A percentile compares a stretch with the other conserved stretches of the same genome.
Evolutionary conservation across 805 yeast genomes (phyloP).

Genomic region (Teunomyces aglyptinius): DNA sequence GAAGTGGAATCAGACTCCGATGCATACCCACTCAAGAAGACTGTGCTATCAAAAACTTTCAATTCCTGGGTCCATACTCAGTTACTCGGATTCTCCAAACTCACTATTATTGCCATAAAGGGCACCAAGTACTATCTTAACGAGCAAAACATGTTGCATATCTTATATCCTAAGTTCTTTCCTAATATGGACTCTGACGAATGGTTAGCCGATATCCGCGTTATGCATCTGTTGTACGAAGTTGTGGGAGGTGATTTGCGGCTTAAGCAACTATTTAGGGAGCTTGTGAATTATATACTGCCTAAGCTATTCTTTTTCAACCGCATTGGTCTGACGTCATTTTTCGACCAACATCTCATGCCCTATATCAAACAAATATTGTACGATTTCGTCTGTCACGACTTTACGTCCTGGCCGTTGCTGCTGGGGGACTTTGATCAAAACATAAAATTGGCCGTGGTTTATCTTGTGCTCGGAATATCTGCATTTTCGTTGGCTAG

Average conservation of each 20-base stretch:
- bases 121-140: slow-evolving; percentile 35
- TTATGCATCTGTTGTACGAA: slow-evolving; percentile 16
- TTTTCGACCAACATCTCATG: slow-evolving; percentile 28
- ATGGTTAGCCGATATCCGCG: slow-evolving; percentile 30
- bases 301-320: slow-evolving; percentile 24
- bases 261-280: slow-evolving; percentile 20
- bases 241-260: slow-evolving; percentile 9
- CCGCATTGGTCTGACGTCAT: slow-evolving; percentile 21
- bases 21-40: not conserved
- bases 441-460: slow-evolving; percentile 22
- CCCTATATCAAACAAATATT: slow-evolving; percentile 30
- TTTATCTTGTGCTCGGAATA: slow-evolving; percentile 24
- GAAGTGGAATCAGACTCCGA: not conserved
- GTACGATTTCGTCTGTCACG: slow-evolving; percentile 28
- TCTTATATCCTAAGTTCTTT: slow-evolving; percentile 43
- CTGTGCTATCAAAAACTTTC: slow-evolving; percentile 20
- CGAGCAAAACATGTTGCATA: slow-evolving; percentile 44
- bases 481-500: slow-evolving; percentile 17
- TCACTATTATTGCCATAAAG: slow-evolving; percentile 41
- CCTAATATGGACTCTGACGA: slow-evolving; percentile 43
- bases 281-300: slow-evolving; percentile 16
- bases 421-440: slow-evolving; percentile 5
- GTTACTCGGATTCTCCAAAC: slow-evolving; percentile 34
- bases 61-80: slow-evolving; percentile 36
- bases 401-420: slow-evolving; percentile 11